Conservation (phyloP, 345 rosid species). For the Kandelia obovata region DNA sequence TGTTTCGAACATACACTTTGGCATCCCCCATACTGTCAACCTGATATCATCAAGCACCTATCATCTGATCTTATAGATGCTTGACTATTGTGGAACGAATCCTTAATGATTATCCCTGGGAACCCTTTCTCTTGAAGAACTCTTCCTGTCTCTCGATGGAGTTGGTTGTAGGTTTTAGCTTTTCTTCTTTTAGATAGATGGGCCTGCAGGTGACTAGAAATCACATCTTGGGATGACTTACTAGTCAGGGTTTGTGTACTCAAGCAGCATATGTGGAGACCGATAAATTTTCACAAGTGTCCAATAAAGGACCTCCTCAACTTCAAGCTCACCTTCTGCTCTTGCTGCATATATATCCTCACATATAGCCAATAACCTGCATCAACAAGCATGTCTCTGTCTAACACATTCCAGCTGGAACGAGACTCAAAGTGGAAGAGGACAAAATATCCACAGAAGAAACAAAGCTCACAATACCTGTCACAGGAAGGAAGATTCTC, state of each 20-base stretch:
- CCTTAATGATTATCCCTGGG: neutral
- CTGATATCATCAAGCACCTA: neutral
- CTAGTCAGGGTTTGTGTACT: slow-evolving; percentile 39
- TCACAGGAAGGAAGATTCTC: slow-evolving; percentile 53
- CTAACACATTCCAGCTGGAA: too few species aligned
- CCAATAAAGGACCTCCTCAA: slow-evolving; percentile 51
- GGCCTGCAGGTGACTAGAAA: neutral
- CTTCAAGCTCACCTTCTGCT: slow-evolving; percentile 50
- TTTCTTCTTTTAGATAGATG: neutral
- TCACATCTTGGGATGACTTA: neutral
- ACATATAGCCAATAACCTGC: slow-evolving; percentile 46
- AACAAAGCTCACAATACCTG: slow-evolving; percentile 22
- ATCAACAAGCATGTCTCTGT: slow-evolving; percentile 1
- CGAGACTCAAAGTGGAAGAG: too few species aligned
- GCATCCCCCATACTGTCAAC: neutral
- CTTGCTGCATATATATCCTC: slow-evolving; percentile 50
- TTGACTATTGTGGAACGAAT: neutral
- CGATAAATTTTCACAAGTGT: slow-evolving; percentile 43
- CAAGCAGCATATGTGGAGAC: slow-evolving; percentile 46
- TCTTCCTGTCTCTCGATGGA: neutral
- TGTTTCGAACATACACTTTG: too few species aligned
- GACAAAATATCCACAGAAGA: too few species aligned
- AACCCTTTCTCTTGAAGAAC: neutral
- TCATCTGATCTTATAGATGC: neutral
- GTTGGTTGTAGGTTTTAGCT: neutral